Evolutionary conservation across 148 eudicot genomes (phyloP), one percentile per base, ranked within the genome.

Genomic region (Gaultheria prostrata): DNA sequence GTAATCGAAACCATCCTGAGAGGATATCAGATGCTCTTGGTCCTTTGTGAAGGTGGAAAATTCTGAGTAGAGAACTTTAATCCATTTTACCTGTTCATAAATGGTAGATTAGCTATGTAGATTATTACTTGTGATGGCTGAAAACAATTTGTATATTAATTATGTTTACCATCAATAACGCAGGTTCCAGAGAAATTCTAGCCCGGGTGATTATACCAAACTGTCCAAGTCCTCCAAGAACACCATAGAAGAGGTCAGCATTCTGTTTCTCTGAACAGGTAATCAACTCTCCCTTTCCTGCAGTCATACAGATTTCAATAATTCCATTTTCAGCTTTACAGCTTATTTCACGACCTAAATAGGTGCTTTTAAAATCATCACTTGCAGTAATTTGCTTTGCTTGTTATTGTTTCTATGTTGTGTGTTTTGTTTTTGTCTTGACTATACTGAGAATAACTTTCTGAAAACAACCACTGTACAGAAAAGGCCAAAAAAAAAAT

Each of bases 141-240:
- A 69, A 67, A 3, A 17, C 56, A 12, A 15, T 63, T 61, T 20
- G 12, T 26, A 15, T 70, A 30, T 32, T 70, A 28, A 45, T 30
- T 30, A 21, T 67, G 39, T 84, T 72, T 89, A 95, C 99, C 95
- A 80, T 90, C 79, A 75, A 88, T 28, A 95, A 93, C 61, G 99
- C 98, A 74, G 90, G 94, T 83, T 91, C 94, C 30, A 97, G 90
- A 74, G 95, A 88, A 77, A 97, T 92, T 86, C 91, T 89, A 30
- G 99, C 99, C 56, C 86, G 85, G 28, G 99, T 93, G 85, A 97
- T 94, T 86, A 97, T 86, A 76, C 99, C 99, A 75, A 97, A 97
- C 87, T 97, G 99, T 61, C 99, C 99, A 26, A 97, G 87, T 56
- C 99, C 99, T 80, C 99, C 99, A 69, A 97, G 99, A 85, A 90